Evolutionary conservation across 2,329 filamentous ascomycete genomes (phyloP), one percentile per base, ranked within the genome.

Genomic region (Paracoccidioides brasiliensis): DNA sequence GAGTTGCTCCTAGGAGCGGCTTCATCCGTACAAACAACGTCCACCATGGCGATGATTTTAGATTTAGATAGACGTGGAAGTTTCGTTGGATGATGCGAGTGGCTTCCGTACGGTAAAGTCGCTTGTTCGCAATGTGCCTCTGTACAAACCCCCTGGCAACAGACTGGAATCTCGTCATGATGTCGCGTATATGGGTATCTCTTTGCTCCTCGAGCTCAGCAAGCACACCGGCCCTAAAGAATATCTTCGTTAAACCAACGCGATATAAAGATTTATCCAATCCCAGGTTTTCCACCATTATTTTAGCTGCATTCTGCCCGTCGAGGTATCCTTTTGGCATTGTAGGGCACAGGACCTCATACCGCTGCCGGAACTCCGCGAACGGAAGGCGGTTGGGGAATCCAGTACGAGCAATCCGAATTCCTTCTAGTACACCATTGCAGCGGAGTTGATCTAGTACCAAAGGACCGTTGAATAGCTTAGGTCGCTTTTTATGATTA

Each of bases 381-480:
- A 98, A 98, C 0, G 88, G 80, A 37, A 98, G 78, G 62, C 93
- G 80, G 67, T 98, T 98, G 52, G 93, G 93, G 69, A 98, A 98
- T 30, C 93, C 93, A 4, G 94, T 98, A 48, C 93, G 83, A 30
- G 93, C 93, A 70, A 98, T 98, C 58, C 93, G 83, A 66, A 98
- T 98, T 59, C 93, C 93, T 73, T 98, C 93, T n/a, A 98, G 78
- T 2, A 98, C 93, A 86, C 93, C 93, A 68, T 98, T 98, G 73
- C 93, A 98, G 53, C 93, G 84, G n/a, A 98, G 76, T 69, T 98
- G 94, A 65, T 98, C 93, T 5, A 98, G 79, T 1, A 98, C 94
- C n/a, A 98, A 80, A 2, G 90, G 82, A 3, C 88, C 88, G 66
- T 86, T 88, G 70, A 97, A 89, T 67, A 90, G 86, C 71, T 98